Evolutionary conservation across 495 filamentous ascomycete genomes (phyloP).

Genomic region (Penicillium malachiteum): DNA sequence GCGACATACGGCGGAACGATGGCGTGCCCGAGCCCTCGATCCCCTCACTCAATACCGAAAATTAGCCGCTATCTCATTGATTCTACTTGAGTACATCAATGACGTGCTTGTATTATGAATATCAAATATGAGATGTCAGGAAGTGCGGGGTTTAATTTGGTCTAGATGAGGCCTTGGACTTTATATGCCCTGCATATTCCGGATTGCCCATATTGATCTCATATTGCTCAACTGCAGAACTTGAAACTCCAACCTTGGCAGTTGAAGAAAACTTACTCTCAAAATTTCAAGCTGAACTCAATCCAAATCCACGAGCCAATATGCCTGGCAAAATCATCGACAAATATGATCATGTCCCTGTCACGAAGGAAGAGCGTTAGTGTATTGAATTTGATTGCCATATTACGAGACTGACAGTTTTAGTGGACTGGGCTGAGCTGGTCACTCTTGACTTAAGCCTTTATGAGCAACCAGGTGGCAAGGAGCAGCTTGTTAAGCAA

Average conservation of each 20-base stretch:
- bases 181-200: background rate
- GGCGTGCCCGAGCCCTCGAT: conserved; percentile 22
- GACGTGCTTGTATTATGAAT: conserved; percentile 1
- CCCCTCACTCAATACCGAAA: background rate
- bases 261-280: no score
- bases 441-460: conserved; percentile 53
- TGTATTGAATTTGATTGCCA: background rate
- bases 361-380: conserved; percentile 47
- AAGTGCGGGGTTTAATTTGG: conserved; percentile 1
- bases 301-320: conserved; percentile 14
- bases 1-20: conserved; percentile 11
- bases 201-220: background rate
- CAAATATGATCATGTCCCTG: conserved; percentile 49
- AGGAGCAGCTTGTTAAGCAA: conserved; percentile 53
- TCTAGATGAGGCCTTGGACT: background rate
- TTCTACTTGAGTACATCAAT: background rate
- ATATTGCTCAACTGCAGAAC: background rate
- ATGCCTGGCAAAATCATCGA: conserved; percentile 46
- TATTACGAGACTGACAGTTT: background rate
- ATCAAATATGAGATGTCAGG: background rate
- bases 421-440: conserved; percentile 56
- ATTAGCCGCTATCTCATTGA: background rate
- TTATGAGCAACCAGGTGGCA: conserved; percentile 52
- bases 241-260: no score
- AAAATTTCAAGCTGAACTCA: no score